Percentiles rank a stretch among this genome's conserved stretches.
Conservation (phyloP, 2,329 filamentous ascomycete species). For the Graphiopsis chlorocephala region DNA sequence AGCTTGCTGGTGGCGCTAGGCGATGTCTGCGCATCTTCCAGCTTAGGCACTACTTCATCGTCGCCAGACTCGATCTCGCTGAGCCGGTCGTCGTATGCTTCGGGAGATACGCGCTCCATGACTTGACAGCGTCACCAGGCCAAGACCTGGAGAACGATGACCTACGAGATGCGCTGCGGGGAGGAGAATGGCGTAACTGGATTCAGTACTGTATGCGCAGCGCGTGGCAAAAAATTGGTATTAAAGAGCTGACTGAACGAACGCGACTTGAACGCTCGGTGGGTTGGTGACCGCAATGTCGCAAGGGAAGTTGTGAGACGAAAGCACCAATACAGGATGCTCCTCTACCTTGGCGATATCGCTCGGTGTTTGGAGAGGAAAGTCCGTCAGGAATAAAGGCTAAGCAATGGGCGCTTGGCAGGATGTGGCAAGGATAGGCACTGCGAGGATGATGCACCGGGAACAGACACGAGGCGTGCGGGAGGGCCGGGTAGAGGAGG, state of each 20-base stretch:
- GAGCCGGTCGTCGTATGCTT: constrained; percentile 32
- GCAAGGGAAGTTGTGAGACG: constrained; percentile 1
- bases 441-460: constrained; percentile 1
- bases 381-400: constrained; percentile 16
- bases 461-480: constrained; percentile 2
- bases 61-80: constrained; percentile 32
- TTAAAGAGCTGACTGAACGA: background rate
- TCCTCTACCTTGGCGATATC: constrained; percentile 9
- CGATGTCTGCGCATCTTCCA: constrained; percentile 27
- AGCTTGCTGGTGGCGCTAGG: constrained; percentile 20
- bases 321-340: constrained; percentile 3
- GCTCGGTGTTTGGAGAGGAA: constrained; percentile 14
- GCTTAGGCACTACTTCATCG: constrained; percentile 31
- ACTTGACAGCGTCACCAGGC: constrained; percentile 2
- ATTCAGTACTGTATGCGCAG: background rate
- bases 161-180: constrained; percentile 13
- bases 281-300: background rate
- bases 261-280: background rate
- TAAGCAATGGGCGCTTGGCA: constrained; percentile 12
- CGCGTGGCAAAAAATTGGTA: background rate
- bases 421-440: constrained; percentile 11
- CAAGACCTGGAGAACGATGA: constrained; percentile 11
- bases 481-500: background rate
- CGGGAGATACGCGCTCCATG: constrained; percentile 33
- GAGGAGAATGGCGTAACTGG: background rate